Base-by-base conservation (phyloP, 257 asterid genomes). In the Schizonepeta tenuifolia region DNA sequence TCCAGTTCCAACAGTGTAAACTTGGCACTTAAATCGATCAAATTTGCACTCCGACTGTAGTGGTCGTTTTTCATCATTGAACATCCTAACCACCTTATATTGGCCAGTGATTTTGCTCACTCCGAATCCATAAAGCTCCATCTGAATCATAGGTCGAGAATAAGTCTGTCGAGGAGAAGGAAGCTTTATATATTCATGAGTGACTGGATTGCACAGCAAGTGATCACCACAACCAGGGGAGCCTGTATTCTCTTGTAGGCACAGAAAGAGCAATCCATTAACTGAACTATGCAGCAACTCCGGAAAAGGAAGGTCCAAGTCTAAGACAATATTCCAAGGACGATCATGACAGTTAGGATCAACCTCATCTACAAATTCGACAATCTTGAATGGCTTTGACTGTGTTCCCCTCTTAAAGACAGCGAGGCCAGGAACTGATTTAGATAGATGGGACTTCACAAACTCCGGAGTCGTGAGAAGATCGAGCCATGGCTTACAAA, bases 1-100 rank as follows among this genome's bases (percentile, higher is more conserved):
- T 1, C 78, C 78, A 28, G 69, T 75, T 64, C 90, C 90, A 49
- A 83, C 66, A 1, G 88, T 78, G 71, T 83, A 81, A 63, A 83
- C 78, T 11, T 67, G 41, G 57, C 83, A 78, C 6, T 71, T 41
- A 21, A 0, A 7, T 10, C 5, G 62, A 51, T 20, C 66, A 65
- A 2, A n/a, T 58, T 14, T 31, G 77, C 36, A 4, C 36, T 1
- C 7, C 36, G 1, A n/a, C n/a, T n/a, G n/a, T n/a, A n/a, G 36
- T 5, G 36, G 36, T 31, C 3, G 36, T 5, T 31, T 31, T 31
- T 31, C 36, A 31, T 5, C 36, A 31, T 2, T 31, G 12, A 36
- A 63, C 65, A 69, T 51, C 71, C 77, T 40, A 15, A 80, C 84
- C 54, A 77, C 50, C 43, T 80, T 80, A 44, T 77, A 70, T 12